Conservation (phyloP, 2,329 filamentous ascomycete genomes). For the Curvularia hawaiiensis region DNA sequence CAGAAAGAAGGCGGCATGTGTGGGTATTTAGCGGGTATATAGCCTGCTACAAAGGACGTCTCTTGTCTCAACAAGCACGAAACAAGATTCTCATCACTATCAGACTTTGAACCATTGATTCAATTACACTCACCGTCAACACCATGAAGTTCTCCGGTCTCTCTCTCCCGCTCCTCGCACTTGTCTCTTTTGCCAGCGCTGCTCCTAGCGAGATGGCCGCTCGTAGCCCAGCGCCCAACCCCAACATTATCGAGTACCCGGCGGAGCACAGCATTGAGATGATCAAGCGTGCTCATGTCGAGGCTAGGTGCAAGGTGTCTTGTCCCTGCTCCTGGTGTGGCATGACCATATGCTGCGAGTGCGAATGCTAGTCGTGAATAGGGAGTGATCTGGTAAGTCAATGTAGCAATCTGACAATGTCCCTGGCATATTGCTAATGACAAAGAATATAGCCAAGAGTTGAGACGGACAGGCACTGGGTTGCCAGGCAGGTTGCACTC, state of each 20-base stretch:
- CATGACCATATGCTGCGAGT: conserved; percentile 16
- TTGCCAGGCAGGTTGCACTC: not conserved
- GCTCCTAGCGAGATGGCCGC: not conserved
- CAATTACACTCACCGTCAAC: not conserved
- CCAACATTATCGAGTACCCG: conserved; percentile 4
- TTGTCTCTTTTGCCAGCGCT: conserved; percentile 9
- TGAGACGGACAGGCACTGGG: not conserved
- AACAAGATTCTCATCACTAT: not conserved
- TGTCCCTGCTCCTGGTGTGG: conserved; percentile 14
- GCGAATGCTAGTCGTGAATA: conserved; percentile 1
- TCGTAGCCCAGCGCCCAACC: not conserved
- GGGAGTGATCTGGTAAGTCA: not conserved
- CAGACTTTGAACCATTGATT: not conserved
- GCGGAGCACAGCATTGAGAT: conserved; percentile 11
- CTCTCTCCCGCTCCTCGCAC: not conserved
- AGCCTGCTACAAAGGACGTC: not conserved
- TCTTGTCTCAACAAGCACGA: not conserved
- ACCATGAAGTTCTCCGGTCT: conserved; percentile 9
- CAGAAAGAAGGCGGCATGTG: not conserved
- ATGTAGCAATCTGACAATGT: not conserved
- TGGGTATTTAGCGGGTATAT: not conserved
- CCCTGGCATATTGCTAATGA: not conserved
- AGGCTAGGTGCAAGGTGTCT: conserved; percentile 7
- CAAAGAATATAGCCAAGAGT: not conserved
- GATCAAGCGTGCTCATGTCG: conserved; percentile 10